Evolutionary conservation across 129 eudicot genomes (phyloP).

Genomic region (Artemisia tridentata): DNA sequence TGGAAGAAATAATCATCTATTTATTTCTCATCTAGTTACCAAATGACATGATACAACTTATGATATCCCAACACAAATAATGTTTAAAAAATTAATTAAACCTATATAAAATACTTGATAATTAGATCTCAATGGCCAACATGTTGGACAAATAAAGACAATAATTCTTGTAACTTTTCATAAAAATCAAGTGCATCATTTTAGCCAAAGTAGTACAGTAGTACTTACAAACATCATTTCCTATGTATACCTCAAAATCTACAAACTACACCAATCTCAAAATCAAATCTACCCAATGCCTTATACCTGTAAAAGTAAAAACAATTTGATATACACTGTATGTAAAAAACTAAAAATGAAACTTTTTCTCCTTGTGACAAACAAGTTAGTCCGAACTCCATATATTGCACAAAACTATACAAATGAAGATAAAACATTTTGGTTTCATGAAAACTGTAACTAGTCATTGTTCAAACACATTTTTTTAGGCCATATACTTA

Average conservation of each 20-base stretch:
- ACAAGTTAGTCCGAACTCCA: too few species aligned
- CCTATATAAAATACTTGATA: neutral
- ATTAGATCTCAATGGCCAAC: conserved; percentile 20
- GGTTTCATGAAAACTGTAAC: too few species aligned
- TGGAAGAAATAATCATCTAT: too few species aligned
- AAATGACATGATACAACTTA: too few species aligned
- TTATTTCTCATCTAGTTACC: too few species aligned
- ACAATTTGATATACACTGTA: neutral
- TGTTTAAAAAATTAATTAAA: neutral
- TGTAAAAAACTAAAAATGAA: neutral
- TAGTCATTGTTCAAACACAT: too few species aligned
- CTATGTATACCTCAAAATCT: conserved; percentile 23
- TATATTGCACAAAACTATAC: too few species aligned
- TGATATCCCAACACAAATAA: too few species aligned
- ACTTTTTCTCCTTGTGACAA: too few species aligned
- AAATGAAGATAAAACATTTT: too few species aligned
- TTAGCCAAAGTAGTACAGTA: conserved; percentile 14
- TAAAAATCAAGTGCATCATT: conserved; percentile 18
- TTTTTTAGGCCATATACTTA: too few species aligned
- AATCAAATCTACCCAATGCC: conserved; percentile 14
- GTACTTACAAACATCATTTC: conserved; percentile 10
- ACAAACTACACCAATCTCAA: conserved; percentile 29
- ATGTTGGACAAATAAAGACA: conserved; percentile 31
- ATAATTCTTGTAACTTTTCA: conserved; percentile 23
- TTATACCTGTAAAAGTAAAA: neutral